Conservation (phyloP, 2,329 filamentous ascomycete genomes). For the Hypoxylon sp. region DNA sequence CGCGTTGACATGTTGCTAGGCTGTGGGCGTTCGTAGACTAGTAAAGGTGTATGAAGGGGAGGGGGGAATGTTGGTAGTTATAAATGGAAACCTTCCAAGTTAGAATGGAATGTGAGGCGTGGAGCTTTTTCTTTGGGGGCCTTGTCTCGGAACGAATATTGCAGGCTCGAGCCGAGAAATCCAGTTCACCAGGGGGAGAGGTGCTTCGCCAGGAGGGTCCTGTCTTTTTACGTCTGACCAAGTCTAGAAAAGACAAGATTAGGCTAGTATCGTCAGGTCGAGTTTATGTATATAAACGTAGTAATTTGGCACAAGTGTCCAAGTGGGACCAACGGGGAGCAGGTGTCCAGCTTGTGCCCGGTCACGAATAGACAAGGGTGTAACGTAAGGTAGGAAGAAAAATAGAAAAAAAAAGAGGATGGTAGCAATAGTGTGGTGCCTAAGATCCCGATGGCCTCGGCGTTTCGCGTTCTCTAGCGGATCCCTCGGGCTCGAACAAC, state of each 20-base stretch:
- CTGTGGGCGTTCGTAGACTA: constrained; percentile 21
- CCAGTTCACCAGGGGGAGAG: constrained; percentile 34
- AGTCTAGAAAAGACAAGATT: constrained; percentile 26
- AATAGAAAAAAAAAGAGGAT: constrained; percentile 19
- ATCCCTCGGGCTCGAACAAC: constrained; percentile 45
- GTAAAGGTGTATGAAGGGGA: constrained; percentile 20
- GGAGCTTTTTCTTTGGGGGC: constrained; percentile 26
- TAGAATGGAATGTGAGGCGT: constrained; percentile 36
- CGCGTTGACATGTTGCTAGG: constrained; percentile 51
- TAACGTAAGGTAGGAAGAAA: constrained; percentile 35
- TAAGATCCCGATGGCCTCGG: constrained; percentile 38
- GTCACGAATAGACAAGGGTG: constrained; percentile 42
- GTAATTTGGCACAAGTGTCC: constrained; percentile 37
- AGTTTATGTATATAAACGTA: constrained; percentile 36
- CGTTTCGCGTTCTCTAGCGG: constrained; percentile 39
- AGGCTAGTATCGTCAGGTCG: constrained; percentile 28
- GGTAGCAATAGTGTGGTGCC: constrained; percentile 35
- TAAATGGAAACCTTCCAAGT: constrained; percentile 29
- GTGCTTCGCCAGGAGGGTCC: constrained; percentile 32
- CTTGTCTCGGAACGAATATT: constrained; percentile 43
- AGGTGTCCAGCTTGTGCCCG: constrained; percentile 35
- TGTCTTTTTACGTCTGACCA: constrained; percentile 35
- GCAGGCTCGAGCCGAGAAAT: constrained; percentile 39
- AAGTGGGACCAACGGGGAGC: constrained; percentile 30
- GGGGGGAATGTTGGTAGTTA: constrained; percentile 27